Evolutionary conservation across 2,329 filamentous ascomycete species (phyloP), one percentile per base, ranked within the genome.

Genomic region (Xylariaceae sp.): DNA sequence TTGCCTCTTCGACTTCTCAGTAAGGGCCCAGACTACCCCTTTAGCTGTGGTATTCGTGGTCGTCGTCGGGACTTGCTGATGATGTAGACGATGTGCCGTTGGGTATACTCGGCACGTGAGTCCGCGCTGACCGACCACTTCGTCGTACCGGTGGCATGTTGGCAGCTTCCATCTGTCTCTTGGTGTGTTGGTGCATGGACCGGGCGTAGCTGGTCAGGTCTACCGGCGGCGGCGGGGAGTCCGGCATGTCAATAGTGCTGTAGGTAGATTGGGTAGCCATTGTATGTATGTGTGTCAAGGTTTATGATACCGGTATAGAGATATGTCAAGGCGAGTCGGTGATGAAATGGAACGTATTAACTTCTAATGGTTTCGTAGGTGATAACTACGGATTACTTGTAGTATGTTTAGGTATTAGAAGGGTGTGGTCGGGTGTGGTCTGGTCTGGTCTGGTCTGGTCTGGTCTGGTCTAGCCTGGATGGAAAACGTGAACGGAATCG

Each of bases 161-260:
- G n/a, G 78, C 78, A 7, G 77, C 76, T 59, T 88, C 83, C 82
- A 89, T 86, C 69, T 87, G 85, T 53, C 79, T 77, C 76, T 85
- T 86, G 59, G 85, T 88, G 74, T 88, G 84, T 52, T 81, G 78
- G 67, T 85, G 83, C 81, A 89, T 88, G 54, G 78, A 82, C 57
- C 79, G 79, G 14, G 84, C 75, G 64, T 89, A 89, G 2, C 71
- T 70, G 7, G 68, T 63, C 43, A 75, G 64, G 45, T 72, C 71
- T 54, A 64, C 45, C 16, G 71, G 70, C 4, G 69, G 66, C 16
- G 69, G 60, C 19, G 67, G 61, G 19, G 61, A 61, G 20, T 62
- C 14, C 4, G 70, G 66, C 63, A 70, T 66, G 49, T 65, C 40
- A 19, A 67, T 63, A 20, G 62, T 63, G 32, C 32, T 14, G 47